Percentiles rank a stretch among this genome's conserved stretches.
These are phyloP conservation scores for Medicago ruthenica DNA, from an alignment of 306 rosid species.

Conservation along the genomic window DNA sequence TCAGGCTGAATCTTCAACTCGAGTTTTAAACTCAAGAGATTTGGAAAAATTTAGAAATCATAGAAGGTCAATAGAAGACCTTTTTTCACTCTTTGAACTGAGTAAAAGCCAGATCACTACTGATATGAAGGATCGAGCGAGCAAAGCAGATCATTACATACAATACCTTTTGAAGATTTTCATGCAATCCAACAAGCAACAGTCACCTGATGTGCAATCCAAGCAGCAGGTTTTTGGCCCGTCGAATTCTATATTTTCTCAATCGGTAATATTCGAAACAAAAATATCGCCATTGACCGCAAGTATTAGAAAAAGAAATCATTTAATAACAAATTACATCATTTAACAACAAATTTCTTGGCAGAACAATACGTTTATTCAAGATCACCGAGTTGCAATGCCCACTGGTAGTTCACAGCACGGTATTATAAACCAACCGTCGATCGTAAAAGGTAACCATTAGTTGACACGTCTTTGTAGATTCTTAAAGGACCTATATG, in stretches of 20 bases:
- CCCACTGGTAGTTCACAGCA: conserved; percentile 14
- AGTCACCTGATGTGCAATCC: conserved; percentile 30
- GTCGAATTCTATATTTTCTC: neutral
- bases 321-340: neutral
- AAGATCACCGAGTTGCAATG: conserved; percentile 21
- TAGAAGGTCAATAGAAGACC: neutral
- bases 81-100: conserved; percentile 34
- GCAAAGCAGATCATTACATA: neutral
- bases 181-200: neutral
- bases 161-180: neutral
- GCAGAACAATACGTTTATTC: conserved; percentile 23
- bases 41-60: neutral
- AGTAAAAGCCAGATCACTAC: conserved; percentile 41
- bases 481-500: conserved; percentile 1
- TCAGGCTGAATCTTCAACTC: conserved; percentile 31
- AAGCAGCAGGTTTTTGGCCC: neutral
- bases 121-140: conserved; percentile 12
- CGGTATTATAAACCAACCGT: conserved; percentile 14
- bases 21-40: neutral
- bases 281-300: neutral
- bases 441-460: conserved; percentile 27
- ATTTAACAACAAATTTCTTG: conserved; percentile 17
- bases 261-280: neutral
- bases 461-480: conserved; percentile 24
- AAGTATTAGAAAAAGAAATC: conserved; percentile 1